A percentile compares a stretch with the other conserved stretches of the same genome.
phyloP scores from a whole-genome alignment of 805 yeast genomes.

The Zygoascus tannicola region DNA sequence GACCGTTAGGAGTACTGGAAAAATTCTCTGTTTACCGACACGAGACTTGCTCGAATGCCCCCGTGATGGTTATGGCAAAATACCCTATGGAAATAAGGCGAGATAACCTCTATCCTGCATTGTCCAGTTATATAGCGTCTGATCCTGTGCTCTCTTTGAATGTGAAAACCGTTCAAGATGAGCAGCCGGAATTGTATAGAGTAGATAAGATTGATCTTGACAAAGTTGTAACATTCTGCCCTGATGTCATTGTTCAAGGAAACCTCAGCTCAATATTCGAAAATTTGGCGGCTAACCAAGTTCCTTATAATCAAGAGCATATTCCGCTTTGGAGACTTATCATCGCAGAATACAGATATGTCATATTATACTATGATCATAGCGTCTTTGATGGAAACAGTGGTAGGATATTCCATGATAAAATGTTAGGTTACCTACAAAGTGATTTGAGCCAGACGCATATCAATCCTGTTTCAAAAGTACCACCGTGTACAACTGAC shows the following conservation, averaged over 20 bases:
- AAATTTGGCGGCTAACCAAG: conserved; percentile 1
- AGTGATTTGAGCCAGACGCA: not conserved
- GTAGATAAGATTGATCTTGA: conserved; percentile 10
- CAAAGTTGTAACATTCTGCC: conserved; percentile 7
- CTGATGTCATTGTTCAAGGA: not conserved
- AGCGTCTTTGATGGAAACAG: conserved; percentile 18
- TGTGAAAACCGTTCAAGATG: conserved; percentile 1
- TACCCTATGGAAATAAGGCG: conserved; percentile 7
- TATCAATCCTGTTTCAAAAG: not conserved
- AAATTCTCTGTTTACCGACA: conserved; percentile 12
- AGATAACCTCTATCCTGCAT: conserved; percentile 9
- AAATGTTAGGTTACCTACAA: conserved; percentile 1
- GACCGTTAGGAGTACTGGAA: conserved; percentile 12
- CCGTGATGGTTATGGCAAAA: conserved; percentile 13
- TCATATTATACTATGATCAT: conserved; percentile 19
- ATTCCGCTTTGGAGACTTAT: conserved; percentile 18
- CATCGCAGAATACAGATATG: conserved; percentile 7
- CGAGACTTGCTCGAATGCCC: conserved; percentile 7
- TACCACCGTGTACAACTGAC: not conserved
- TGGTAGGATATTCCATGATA: conserved; percentile 16
- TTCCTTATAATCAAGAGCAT: conserved; percentile 4
- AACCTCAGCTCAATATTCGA: conserved; percentile 3
- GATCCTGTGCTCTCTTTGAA: conserved; percentile 8
- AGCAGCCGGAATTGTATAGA: conserved; percentile 1
- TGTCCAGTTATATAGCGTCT: conserved; percentile 4